Percentiles rank a stretch among this genome's conserved stretches.
These are phyloP conservation scores for Platanthera zijinensis DNA, from an alignment of 106 monocot genomes.

Conservation along the genomic window DNA sequence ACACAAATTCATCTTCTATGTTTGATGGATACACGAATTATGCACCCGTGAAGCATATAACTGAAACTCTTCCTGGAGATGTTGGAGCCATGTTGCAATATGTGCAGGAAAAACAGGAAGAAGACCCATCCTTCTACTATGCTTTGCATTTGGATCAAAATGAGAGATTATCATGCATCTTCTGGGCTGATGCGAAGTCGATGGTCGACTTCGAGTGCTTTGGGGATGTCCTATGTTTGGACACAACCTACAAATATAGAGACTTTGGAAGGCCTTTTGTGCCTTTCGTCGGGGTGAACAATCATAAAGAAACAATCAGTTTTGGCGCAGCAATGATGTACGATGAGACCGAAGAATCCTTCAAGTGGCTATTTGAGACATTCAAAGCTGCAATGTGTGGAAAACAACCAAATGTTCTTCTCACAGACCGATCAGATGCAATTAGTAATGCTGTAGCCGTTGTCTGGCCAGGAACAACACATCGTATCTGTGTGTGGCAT, in stretches of 20 bases:
- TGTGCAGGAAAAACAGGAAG: constrained; percentile 17
- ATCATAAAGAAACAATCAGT: constrained; percentile 21
- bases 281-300: constrained; percentile 32
- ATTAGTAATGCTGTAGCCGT: constrained; percentile 14
- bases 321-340: constrained; percentile 32
- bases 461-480: constrained; percentile 19
- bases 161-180: constrained; percentile 12
- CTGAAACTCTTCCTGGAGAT: constrained; percentile 15
- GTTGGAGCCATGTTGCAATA: constrained; percentile 29
- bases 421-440: constrained; percentile 15
- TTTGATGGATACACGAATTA: not conserved
- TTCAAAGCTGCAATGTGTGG: constrained; percentile 22
- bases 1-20: not conserved
- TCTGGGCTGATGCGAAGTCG: constrained; percentile 35
- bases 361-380: constrained; percentile 26
- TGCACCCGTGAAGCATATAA: not conserved
- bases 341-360: constrained; percentile 23
- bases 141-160: constrained; percentile 20
- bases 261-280: constrained; percentile 17
- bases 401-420: constrained; percentile 19
- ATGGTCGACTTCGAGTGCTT: constrained; percentile 25
- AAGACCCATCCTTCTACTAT: constrained; percentile 26
- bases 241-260: constrained; percentile 20
- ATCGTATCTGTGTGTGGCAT: constrained; percentile 12
- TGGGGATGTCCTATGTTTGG: constrained; percentile 37